Evolutionary conservation across 768 basidiomycete genomes (phyloP).

Genomic region (Agaricus blazei): DNA sequence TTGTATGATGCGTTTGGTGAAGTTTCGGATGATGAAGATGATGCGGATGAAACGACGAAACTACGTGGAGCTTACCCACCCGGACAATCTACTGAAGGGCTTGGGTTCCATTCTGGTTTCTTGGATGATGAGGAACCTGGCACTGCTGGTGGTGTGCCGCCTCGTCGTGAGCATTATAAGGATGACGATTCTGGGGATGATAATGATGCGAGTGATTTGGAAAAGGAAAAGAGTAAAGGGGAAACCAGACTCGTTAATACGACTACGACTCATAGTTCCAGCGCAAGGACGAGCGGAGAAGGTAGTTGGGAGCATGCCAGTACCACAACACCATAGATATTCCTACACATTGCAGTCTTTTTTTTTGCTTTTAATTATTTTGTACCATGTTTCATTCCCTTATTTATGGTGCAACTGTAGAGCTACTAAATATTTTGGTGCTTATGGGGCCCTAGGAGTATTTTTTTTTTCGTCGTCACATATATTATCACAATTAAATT

Average conservation of each 20-base stretch:
- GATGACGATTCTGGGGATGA: conserved; percentile 31
- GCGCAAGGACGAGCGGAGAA: conserved; percentile 48
- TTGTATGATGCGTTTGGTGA: conserved; percentile 97
- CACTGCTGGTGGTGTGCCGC: conserved; percentile 25
- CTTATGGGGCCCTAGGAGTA: background rate
- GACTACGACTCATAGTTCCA: conserved; percentile 20
- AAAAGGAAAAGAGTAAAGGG: background rate
- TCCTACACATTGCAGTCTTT: background rate
- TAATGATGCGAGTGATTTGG: background rate
- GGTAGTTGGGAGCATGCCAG: conserved; percentile 72
- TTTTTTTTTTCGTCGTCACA: background rate
- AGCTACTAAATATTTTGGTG: background rate
- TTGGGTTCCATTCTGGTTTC: conserved; percentile 75
- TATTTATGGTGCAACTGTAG: conserved; percentile 1
- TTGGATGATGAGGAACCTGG: conserved; percentile 70
- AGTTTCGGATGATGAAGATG: conserved; percentile 75
- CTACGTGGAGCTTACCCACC: conserved; percentile 34
- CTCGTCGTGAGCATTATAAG: conserved; percentile 27
- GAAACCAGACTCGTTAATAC: conserved; percentile 9
- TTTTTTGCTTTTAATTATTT: background rate
- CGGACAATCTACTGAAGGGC: conserved; percentile 27
- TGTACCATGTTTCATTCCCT: background rate
- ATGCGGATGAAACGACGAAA: conserved; percentile 67
- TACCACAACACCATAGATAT: conserved; percentile 23
- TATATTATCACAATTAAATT: background rate